phyloP scores from a whole-genome alignment of 2,329 filamentous ascomycete species.

The Cercospora brassicicola region DNA sequence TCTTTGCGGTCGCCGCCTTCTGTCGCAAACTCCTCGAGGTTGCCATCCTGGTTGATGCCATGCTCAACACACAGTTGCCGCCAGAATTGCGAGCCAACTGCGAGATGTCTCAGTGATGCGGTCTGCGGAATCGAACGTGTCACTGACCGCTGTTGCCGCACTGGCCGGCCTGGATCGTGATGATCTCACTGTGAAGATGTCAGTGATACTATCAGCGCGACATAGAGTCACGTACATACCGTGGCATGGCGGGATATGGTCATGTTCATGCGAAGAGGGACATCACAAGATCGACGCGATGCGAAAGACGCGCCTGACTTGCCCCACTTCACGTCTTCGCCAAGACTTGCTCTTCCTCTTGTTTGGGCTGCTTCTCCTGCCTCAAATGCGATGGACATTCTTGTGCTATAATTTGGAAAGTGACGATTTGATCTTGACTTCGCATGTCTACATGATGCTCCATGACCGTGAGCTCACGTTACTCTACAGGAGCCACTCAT shows the following conservation, averaged over 20 bases:
- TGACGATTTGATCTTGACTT: not conserved
- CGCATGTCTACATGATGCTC: not conserved
- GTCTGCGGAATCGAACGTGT: constrained; percentile 17
- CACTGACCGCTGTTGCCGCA: constrained; percentile 97
- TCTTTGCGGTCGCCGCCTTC: constrained; percentile 98
- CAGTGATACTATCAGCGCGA: not conserved
- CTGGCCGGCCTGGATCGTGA: constrained; percentile 97
- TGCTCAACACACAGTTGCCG: constrained; percentile 98
- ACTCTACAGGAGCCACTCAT: not conserved
- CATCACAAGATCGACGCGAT: constrained; percentile 15
- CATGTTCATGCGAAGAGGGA: constrained; percentile 2
- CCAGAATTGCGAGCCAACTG: constrained; percentile 98
- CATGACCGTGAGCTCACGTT: no score
- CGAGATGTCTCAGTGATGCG: constrained; percentile 16
- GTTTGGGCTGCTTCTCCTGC: no score
- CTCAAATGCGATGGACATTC: no score
- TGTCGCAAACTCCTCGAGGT: constrained; percentile 94
- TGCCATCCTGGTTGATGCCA: constrained; percentile 95
- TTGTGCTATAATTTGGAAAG: not conserved
- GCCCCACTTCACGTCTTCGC: constrained; percentile 1
- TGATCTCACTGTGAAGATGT: constrained; percentile 75
- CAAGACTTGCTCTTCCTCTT: not conserved
- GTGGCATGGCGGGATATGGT: constrained; percentile 10
- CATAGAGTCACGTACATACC: constrained; percentile 2
- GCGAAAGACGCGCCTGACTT: constrained; percentile 3